phyloP scores from a whole-genome alignment of 202 grass and related monocot genomes.

The Zoysia matrella region DNA sequence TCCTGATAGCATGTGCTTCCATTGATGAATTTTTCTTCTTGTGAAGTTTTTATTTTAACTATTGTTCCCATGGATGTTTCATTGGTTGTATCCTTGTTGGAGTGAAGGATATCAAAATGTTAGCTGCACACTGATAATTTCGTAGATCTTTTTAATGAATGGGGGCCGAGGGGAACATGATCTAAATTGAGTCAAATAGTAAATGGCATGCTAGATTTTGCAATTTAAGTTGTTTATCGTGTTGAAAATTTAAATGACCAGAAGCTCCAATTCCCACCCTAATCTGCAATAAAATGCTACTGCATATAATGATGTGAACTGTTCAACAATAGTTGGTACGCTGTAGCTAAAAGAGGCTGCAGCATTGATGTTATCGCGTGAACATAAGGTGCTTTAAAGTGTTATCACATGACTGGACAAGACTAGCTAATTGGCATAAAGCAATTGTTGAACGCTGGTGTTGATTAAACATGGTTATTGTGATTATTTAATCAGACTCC shows the following conservation, averaged over 20 bases:
- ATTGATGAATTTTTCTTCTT: constrained; percentile 16
- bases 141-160: constrained; percentile 14
- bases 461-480: constrained; percentile 3
- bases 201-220: constrained; percentile 8
- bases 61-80: constrained; percentile 15
- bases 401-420: background rate
- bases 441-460: background rate
- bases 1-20: constrained; percentile 16
- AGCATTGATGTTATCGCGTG: constrained; percentile 6
- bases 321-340: background rate
- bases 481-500: background rate
- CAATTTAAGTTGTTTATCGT: background rate
- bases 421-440: constrained; percentile 26
- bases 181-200: constrained; percentile 23
- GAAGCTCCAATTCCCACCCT: constrained; percentile 16
- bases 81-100: constrained; percentile 17
- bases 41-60: constrained; percentile 13
- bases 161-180: background rate
- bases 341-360: constrained; percentile 17
- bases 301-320: constrained; percentile 20
- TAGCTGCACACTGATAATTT: constrained; percentile 19
- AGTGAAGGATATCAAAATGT: background rate
- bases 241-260: background rate
- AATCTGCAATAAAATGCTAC: constrained; percentile 4
- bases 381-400: constrained; percentile 35